A percentile compares a stretch with the other conserved stretches of the same genome.
Conservation (phyloP, 2,329 filamentous ascomycete genomes). For the Calonectria henricotiae region DNA sequence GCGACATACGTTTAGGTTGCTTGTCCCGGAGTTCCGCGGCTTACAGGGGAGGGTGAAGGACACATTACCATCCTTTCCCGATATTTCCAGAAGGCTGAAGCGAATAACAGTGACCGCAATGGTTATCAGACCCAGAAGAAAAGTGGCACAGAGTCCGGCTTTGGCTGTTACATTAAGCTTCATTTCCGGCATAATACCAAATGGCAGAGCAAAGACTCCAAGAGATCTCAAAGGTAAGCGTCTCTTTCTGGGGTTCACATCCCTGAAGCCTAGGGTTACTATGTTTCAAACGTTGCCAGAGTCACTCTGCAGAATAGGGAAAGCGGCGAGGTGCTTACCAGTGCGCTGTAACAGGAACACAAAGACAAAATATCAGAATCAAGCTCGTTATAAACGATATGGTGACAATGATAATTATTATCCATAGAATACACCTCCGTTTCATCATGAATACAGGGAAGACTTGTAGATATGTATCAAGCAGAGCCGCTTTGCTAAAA, state of each 20-base stretch:
- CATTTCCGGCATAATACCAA: not conserved
- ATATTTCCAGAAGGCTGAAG: not conserved
- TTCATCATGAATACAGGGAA: not conserved
- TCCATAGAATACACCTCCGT: not conserved
- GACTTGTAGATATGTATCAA: conserved; percentile 6
- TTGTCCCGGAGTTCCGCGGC: not conserved
- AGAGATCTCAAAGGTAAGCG: not conserved
- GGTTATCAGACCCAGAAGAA: not conserved
- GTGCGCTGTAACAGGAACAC: not conserved
- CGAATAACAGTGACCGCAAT: not conserved
- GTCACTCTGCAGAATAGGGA: not conserved
- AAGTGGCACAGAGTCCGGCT: not conserved
- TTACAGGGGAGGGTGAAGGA: not conserved
- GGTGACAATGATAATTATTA: not conserved
- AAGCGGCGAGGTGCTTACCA: not conserved
- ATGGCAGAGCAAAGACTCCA: not conserved
- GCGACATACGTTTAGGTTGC: not conserved
- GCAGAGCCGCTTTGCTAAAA: not conserved
- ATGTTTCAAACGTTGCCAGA: not conserved
- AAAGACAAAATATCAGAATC: not conserved
- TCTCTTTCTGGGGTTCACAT: not conserved
- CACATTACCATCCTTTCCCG: not conserved
- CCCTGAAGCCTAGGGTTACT: not conserved
- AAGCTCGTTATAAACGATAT: not conserved
- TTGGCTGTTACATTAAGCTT: not conserved